Conservation (phyloP, 192 early-diverging fungal species). For the Umbelopsis sp. region DNA sequence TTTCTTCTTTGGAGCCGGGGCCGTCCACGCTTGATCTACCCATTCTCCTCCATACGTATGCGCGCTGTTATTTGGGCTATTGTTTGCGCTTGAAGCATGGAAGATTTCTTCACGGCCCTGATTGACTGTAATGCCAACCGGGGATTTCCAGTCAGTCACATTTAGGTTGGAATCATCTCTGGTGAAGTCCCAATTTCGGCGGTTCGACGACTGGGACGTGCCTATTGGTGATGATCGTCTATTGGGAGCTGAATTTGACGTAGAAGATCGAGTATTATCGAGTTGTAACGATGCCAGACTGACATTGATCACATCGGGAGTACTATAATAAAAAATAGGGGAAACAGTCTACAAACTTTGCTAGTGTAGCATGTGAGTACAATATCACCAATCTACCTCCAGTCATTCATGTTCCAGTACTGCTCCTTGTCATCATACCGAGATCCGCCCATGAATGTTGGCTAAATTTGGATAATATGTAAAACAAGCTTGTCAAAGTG, state of each 20-base stretch:
- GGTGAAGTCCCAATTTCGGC: constrained; percentile 8
- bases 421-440: background rate
- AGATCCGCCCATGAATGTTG: background rate
- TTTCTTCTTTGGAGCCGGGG: background rate
- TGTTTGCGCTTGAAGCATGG: background rate
- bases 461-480: too few relatives aligned
- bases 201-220: background rate
- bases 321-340: background rate
- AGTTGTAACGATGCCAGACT: constrained; percentile 5
- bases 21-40: background rate
- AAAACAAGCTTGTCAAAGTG: too few relatives aligned
- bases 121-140: background rate
- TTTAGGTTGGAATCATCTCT: background rate
- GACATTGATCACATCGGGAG: background rate
- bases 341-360: too few relatives aligned
- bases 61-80: background rate
- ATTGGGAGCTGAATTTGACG: background rate
- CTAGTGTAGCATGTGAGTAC: too few relatives aligned
- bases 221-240: background rate
- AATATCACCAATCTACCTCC: too few relatives aligned
- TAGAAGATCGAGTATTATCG: too few relatives aligned
- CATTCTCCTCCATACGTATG: constrained; percentile 2
- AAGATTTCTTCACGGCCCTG: constrained; percentile 9
- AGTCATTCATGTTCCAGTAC: too few relatives aligned
- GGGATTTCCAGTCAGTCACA: constrained; percentile 6